These are phyloP conservation scores for Tuber borchii DNA, from an alignment of 495 filamentous ascomycete species.

Conservation along the genomic window DNA sequence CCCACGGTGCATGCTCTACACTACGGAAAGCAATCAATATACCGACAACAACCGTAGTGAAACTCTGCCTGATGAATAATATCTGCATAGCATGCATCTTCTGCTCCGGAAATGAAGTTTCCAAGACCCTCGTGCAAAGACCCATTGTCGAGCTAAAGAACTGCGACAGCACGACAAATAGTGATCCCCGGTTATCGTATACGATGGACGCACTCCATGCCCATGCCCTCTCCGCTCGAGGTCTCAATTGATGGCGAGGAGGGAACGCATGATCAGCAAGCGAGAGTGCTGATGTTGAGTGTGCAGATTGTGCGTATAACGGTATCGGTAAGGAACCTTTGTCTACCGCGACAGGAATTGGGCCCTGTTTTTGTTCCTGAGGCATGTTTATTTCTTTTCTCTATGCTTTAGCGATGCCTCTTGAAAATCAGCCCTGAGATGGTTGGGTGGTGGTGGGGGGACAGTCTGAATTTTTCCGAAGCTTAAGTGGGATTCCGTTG, in stretches of 20 bases:
- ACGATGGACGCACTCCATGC: neutral
- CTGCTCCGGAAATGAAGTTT: conserved; percentile 54
- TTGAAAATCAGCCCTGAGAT: neutral
- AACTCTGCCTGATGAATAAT: conserved; percentile 74
- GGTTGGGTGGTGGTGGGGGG: neutral
- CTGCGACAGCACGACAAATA: conserved; percentile 68
- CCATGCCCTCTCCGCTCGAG: conserved; percentile 7
- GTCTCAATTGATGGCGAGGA: neutral
- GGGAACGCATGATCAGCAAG: neutral
- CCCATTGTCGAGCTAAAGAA: conserved; percentile 88
- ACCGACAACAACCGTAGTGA: conserved; percentile 62
- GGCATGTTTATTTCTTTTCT: neutral
- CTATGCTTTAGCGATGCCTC: neutral
- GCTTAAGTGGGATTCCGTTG: neutral
- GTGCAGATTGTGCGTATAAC: neutral
- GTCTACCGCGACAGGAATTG: neutral
- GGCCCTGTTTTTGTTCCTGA: neutral
- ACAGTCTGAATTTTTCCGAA: neutral
- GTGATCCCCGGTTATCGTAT: conserved; percentile 59
- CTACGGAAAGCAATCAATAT: conserved; percentile 68
- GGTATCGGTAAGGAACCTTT: neutral
- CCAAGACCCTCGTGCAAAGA: conserved; percentile 69
- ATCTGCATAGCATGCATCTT: conserved; percentile 84
- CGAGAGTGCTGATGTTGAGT: conserved; percentile 9
- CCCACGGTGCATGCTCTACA: conserved; percentile 65